Evolutionary conservation across 2,329 filamentous ascomycete genomes (phyloP).

Genomic region (Xylaria polymorpha): DNA sequence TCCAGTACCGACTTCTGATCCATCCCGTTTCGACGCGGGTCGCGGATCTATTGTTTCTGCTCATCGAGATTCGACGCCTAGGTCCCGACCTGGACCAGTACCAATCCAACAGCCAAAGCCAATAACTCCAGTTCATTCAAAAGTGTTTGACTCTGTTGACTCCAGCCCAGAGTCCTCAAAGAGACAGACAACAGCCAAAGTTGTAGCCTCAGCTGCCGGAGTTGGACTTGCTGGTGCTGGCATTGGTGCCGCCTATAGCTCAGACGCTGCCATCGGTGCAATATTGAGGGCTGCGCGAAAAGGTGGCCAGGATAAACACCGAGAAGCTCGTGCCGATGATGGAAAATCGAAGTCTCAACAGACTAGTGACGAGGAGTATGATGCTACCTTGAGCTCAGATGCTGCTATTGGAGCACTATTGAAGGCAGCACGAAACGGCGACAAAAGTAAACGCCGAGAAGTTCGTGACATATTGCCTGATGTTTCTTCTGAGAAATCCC

Average conservation of each 20-base stretch:
- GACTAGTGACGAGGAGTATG: slow-evolving; percentile 35
- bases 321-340: slow-evolving; percentile 50
- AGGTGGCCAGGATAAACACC: slow-evolving; percentile 47
- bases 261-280: slow-evolving; percentile 63
- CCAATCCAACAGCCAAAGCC: slow-evolving; percentile 89
- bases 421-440: slow-evolving; percentile 51
- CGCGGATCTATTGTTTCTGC: slow-evolving; percentile 61
- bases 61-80: slow-evolving; percentile 55
- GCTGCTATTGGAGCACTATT: slow-evolving; percentile 60
- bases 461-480: slow-evolving; percentile 49
- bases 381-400: slow-evolving; percentile 55
- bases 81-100: slow-evolving; percentile 67
- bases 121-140: slow-evolving; percentile 75
- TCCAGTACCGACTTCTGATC: slow-evolving; percentile 74
- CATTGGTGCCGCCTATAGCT: slow-evolving; percentile 59
- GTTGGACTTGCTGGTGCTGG: slow-evolving; percentile 62
- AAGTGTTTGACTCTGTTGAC: slow-evolving; percentile 69
- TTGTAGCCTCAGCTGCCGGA: slow-evolving; percentile 59
- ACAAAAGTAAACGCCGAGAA: slow-evolving; percentile 48
- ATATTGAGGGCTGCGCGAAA: slow-evolving; percentile 55
- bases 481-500: slow-evolving; percentile 43
- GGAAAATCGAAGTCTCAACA: slow-evolving; percentile 49
- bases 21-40: slow-evolving; percentile 68
- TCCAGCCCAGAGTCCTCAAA: slow-evolving; percentile 53
- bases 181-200: slow-evolving; percentile 53